Base-by-base conservation (phyloP, 164 flowering plant species). In the Hamamelis virginiana region DNA sequence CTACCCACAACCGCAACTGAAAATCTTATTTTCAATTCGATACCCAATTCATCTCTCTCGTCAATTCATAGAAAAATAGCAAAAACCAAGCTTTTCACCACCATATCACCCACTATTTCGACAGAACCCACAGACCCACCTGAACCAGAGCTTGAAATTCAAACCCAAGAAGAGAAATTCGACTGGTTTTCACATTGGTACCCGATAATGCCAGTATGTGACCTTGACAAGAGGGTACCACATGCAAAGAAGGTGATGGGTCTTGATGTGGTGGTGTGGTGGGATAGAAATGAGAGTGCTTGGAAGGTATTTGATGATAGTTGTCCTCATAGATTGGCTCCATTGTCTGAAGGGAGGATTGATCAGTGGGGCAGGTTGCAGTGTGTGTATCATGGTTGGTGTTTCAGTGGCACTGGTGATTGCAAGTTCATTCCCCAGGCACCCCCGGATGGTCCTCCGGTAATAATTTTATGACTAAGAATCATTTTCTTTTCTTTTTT, bases 311-410 rank as follows among this genome's bases (percentile, higher is more conserved):
- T 92, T 67, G 88, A 88, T 59, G 97, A 94, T 75, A 18, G 68
- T 56, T 94, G 98, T 74, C 97, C 98, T n/a, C 98, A 94, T 73
- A 77, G 98, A 41, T 74, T 91, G 79, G 98, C 98, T 25, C 98
- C 97, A 0, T 74, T 95, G 56, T 92, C 97, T 3, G 97, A 95
- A 72, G 98, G 98, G 1, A 75, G 94, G 75, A 87, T 94, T 55
- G 98, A 91, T 79, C 87, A 85, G 66, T 86, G 88, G 90, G 97
- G 97, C 0, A 79, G 97, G 69, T 69, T 95, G 82, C 98, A 95
- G 76, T 95, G 98, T 74, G 97, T 89, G 50, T 92, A 95, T 72
- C 98, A 95, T 77, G 98, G 97, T 5, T 91, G 97, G 98, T 95
- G 97, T 65, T 94, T 94, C 62, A 76, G 77, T 80, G 98, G 97